Evolutionary conservation across 108 stramenopile genomes (phyloP).

Genomic region (Pseudonitzschia multistriata): DNA sequence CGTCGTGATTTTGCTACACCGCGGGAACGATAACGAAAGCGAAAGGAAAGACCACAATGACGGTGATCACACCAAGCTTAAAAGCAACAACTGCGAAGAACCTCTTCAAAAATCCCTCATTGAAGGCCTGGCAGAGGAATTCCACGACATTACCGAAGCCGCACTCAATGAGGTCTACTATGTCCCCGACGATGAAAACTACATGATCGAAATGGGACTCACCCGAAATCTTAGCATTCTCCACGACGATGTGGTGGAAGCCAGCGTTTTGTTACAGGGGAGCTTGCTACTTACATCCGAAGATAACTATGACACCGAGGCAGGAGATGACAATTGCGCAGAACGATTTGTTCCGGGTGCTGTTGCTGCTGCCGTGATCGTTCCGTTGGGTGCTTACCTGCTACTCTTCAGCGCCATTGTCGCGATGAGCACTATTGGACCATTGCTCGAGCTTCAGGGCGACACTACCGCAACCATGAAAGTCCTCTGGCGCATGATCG

Average conservation of each 20-base stretch:
- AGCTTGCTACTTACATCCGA: background rate
- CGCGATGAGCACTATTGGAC: constrained; percentile 56
- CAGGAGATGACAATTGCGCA: too few relatives aligned
- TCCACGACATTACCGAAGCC: constrained; percentile 17
- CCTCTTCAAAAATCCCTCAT: background rate
- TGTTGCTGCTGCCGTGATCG: background rate
- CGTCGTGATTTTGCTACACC: background rate
- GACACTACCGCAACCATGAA: constrained; percentile 50
- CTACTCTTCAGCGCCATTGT: constrained; percentile 45
- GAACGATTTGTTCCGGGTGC: too few relatives aligned
- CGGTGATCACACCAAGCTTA: background rate
- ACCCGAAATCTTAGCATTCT: constrained; percentile 34
- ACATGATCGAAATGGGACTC: constrained; percentile 28
- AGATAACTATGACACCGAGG: background rate
- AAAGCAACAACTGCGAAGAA: background rate
- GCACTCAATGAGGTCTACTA: constrained; percentile 15
- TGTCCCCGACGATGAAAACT: constrained; percentile 12
- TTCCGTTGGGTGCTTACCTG: constrained; percentile 51
- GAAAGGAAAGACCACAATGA: background rate
- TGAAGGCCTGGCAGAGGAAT: constrained; percentile 25
- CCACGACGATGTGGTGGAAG: constrained; percentile 26
- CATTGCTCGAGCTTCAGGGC: constrained; percentile 49
- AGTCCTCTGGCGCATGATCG: constrained; percentile 51
- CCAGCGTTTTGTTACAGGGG: background rate
- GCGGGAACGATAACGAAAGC: background rate